Evolutionary conservation across 129 eudicot genomes (phyloP), one percentile per base, ranked within the genome.

Genomic region (Kitagawia praeruptora): DNA sequence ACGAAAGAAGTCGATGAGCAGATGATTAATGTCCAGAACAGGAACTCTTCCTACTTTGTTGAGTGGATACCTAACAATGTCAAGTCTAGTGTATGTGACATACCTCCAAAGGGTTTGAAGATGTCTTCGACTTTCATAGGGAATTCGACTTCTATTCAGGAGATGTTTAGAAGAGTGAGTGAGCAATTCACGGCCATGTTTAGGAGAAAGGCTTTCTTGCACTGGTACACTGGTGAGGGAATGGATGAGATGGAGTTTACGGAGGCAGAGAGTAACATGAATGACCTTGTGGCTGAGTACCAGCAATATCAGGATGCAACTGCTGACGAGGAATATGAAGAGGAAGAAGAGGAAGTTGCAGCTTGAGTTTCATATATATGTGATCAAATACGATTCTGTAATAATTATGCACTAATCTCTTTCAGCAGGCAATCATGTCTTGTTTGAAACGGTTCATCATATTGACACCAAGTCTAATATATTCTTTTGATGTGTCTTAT

Each of bases 61-160:
- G 87, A 84, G 79, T 84, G 87, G 87, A 84, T 84, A 8, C 87
- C 87, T 2, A 84, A 84, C 72, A 84, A 84, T 34, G 87, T 84
- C 10, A 84, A 84, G 67, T 84, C 87, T 4, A 84, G 87, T 37
- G 87, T 84, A 1, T 84, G 87, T 81, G 87, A 84, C 45, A 84
- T 84, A 10, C 87, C 87, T 15, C 87, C 87, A 16, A 84, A 58
- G 79, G 87, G 87, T n/a, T 44, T 84, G 77, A 84, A 72, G 28
- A 84, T 84, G 87, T 77, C 87, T 1, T 84, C 87, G 11, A 84
- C 87, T 49, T 84, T 84, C 42, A 47, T 84, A 1, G 87, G 87
- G 25, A 84, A 84, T 44, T 84, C 87, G 19, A 84, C 87, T 18
- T 84, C 87, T 6, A 84, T 84, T 48, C 87, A 84, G 46, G 87